Evolutionary conservation across 2,329 filamentous ascomycete genomes (phyloP).

Genomic region (Sarocladium oryzae): DNA sequence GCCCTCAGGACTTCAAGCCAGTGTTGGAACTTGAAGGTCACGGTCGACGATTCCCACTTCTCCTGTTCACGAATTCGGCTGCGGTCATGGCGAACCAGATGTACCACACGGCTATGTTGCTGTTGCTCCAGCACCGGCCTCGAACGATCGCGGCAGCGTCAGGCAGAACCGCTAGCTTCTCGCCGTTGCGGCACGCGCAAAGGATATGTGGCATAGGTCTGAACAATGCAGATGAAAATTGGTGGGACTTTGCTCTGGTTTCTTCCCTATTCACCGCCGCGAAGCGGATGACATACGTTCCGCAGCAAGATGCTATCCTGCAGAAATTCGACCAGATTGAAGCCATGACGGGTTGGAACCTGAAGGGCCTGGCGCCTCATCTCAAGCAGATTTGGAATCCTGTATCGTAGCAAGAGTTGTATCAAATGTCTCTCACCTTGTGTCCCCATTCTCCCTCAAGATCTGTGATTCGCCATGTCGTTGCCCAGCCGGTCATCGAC

Average conservation of each 20-base stretch:
- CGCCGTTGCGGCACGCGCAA: conserved; percentile 41
- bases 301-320: conserved; percentile 37
- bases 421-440: conserved; percentile 19
- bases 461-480: conserved; percentile 46
- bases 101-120: conserved; percentile 48
- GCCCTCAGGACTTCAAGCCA: conserved; percentile 25
- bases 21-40: conserved; percentile 24
- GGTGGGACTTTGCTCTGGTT: conserved; percentile 42
- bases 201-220: conserved; percentile 42
- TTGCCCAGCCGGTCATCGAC: conserved; percentile 45
- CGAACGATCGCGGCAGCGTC: conserved; percentile 28
- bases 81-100: conserved; percentile 46
- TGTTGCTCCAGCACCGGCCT: conserved; percentile 45
- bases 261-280: conserved; percentile 39
- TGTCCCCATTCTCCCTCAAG: conserved; percentile 37
- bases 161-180: conserved; percentile 26
- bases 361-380: conserved; percentile 18
- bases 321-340: conserved; percentile 30
- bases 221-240: conserved; percentile 36
- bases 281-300: conserved; percentile 39
- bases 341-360: conserved; percentile 35
- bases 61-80: conserved; percentile 32
- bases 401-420: conserved; percentile 4
- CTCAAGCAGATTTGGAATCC: conserved; percentile 23
- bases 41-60: conserved; percentile 24